Base-by-base conservation (phyloP, 225 moss, liverwort and hornwort species). In the Rhytidiadelphus loreus region DNA sequence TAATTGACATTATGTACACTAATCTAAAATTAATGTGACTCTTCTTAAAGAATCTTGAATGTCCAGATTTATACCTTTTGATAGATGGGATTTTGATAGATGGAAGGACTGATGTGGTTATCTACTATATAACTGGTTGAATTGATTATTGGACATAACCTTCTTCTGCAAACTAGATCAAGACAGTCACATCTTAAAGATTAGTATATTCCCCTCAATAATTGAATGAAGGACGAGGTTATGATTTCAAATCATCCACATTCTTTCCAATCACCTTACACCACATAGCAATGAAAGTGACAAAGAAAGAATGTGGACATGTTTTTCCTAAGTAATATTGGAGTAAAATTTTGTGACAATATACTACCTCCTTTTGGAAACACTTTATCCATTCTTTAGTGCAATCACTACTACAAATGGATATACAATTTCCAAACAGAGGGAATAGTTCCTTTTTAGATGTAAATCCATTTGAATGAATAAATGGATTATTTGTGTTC, bases 91-190 rank as follows among this genome's bases (percentile, higher is more conserved):
- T n/a, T n/a, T n/a, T n/a, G n/a, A n/a, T n/a, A 64, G 64, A 35
- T 10, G 9, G 35, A 64, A 35, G 33, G 21, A 1, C 0, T 66
- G 0, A 37, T 1, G 0, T 44, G 0, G 8, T 13, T 24, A 39
- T 69, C 24, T 39, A 69, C 4, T 24, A 39, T 1, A 69, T 39
- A n/a, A 68, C 4, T 69, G 0, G 2, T 23, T 15, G 25, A 71
- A 46, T 73, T 30, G 11, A 73, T 18, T 73, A 46, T 46, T 11
- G 7, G 2, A 32, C 4, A 20, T 12, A 48, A 19, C 1, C 20
- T 0, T 20, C 32, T 1, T 32, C 1, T 12, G 1, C 7, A 19
- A 74, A 50, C 32, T 74, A 19, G 20, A 74, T 48, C 2, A 48
- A 32, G 4, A 32, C 0, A 48, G 1, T 74, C 7, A 20, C 48